Percentiles rank a stretch among this genome's conserved stretches.
Evolutionary conservation across 129 eudicot species (phyloP).

Genomic region (carrot (Daucus carota)): DNA sequence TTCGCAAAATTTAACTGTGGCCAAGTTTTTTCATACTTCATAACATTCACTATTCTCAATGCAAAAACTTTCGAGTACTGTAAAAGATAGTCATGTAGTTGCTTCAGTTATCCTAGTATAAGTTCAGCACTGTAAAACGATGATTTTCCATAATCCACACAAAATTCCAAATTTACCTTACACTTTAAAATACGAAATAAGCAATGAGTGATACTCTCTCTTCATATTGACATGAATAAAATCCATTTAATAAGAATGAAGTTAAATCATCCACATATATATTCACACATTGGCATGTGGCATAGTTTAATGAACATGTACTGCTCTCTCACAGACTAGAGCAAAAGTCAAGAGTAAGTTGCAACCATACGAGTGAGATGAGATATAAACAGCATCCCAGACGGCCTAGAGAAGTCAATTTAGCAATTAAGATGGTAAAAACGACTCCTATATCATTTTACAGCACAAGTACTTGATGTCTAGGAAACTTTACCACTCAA

Average conservation of each 20-base stretch:
- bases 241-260: background rate
- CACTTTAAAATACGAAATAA: background rate
- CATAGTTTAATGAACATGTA: background rate
- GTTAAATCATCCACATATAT: background rate
- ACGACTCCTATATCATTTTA: background rate
- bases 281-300: background rate
- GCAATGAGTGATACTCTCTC: background rate
- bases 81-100: background rate
- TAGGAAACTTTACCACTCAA: constrained; percentile 54
- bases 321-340: background rate
- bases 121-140: background rate
- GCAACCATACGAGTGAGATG: background rate
- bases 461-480: background rate
- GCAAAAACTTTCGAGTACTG: background rate
- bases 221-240: background rate
- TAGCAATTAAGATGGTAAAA: background rate
- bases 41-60: background rate
- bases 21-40: background rate
- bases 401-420: background rate
- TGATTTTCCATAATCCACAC: background rate
- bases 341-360: background rate
- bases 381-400: background rate
- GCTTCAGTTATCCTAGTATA: too few relatives aligned
- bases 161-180: background rate
- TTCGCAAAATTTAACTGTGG: background rate